Evolutionary conservation across 352 stramenopile species (phyloP).

Genomic region (Pythium scleroteichum): DNA sequence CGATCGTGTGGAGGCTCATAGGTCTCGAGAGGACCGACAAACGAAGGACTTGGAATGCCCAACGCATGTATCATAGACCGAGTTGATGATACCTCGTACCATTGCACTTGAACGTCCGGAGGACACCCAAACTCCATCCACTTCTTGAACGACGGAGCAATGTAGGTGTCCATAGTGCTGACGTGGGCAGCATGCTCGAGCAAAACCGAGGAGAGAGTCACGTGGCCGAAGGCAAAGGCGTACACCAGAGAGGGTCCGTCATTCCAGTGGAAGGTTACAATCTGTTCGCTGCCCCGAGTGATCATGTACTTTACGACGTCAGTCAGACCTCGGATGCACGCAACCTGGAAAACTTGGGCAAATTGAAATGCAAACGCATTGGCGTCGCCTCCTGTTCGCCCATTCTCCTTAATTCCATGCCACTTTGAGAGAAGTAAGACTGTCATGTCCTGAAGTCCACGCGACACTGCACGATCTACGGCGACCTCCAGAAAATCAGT

Average conservation of each 20-base stretch:
- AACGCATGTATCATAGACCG: neutral
- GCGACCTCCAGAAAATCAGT: slow-evolving; percentile 58
- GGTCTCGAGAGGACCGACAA: slow-evolving; percentile 28
- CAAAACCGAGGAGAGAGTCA: slow-evolving; percentile 35
- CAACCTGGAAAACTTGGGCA: slow-evolving; percentile 56
- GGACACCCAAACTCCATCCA: slow-evolving; percentile 60
- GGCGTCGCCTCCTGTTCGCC: slow-evolving; percentile 25
- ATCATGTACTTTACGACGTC: slow-evolving; percentile 55
- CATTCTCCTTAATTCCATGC: slow-evolving; percentile 48
- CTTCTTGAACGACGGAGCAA: slow-evolving; percentile 58
- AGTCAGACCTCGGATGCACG: slow-evolving; percentile 53
- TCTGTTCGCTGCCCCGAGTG: slow-evolving; percentile 46
- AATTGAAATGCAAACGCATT: slow-evolving; percentile 73
- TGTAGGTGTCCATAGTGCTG: slow-evolving; percentile 49
- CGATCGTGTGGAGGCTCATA: slow-evolving; percentile 19
- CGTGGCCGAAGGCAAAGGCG: slow-evolving; percentile 62
- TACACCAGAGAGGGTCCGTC: slow-evolving; percentile 61
- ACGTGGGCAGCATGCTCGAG: slow-evolving; percentile 47
- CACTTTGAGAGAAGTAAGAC: slow-evolving; percentile 56
- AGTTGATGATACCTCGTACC: slow-evolving; percentile 25
- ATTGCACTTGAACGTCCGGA: slow-evolving; percentile 34
- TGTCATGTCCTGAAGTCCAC: slow-evolving; percentile 67
- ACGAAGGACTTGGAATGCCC: neutral
- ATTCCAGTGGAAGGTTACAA: slow-evolving; percentile 62
- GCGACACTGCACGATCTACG: slow-evolving; percentile 52